Evolutionary conservation across 1,284 basidiomycete species (phyloP), one percentile per base, ranked within the genome.

Genomic region (Laetiporus sulphureus): DNA sequence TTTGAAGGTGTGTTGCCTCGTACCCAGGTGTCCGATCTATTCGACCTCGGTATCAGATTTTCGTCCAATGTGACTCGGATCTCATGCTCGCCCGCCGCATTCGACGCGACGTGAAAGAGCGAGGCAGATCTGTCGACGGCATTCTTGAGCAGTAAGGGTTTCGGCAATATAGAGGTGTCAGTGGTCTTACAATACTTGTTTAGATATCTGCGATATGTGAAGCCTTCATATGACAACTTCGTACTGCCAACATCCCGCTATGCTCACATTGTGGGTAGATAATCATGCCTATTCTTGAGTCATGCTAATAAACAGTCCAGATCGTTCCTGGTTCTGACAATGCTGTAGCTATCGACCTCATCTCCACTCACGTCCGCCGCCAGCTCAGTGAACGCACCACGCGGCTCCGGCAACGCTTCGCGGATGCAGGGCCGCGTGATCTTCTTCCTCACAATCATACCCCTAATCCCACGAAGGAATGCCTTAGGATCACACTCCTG

Each of bases 81-180:
- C 68, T 98, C 11, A 99, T 99, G 95, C 82, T 99, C 32, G 93
- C 95, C 2, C 76, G 95, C 38, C 80, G 95, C 25, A 88, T 99
- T 46, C 73, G 79, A 50, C 73, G 95, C 43, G 95, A 99, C 56
- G 79, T 90, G 5, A 77, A 82, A 50, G 93, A 99, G 60, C 77
- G 95, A 31, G 91, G 90, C 0, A 70, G 95, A 45, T 82, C 76
- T 46, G 84, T 97, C 0, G 78, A 83, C 1, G 93, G 94, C 3
- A 79, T 97, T 38, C 71, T 99, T 12, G 85, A 94, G 54, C 95
- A 98, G 82, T 90, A 56, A 6, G 32, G 18, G 19, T 32, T 24
- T 8, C 6, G 46, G 72, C 59, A 30, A 48, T 27, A 47, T 49
- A 11, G 32, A 30, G 22, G 27, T 16, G 30, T 19, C n/a, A 2